Base-by-base conservation (phyloP, 768 basidiomycete species). In the Artomyces pyxidatus region DNA sequence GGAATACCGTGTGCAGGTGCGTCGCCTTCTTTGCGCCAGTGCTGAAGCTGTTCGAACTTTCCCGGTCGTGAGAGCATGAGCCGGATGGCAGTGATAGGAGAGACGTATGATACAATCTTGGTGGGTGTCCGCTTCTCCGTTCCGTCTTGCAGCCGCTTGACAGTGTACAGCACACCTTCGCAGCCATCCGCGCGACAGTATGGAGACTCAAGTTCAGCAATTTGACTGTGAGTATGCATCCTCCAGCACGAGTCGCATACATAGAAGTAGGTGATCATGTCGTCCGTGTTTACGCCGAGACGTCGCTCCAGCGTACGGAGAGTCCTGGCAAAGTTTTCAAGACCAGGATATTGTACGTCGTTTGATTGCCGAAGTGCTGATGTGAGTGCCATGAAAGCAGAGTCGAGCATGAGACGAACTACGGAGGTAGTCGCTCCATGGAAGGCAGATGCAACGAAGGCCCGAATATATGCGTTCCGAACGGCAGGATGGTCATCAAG, bases 1-100 rank as follows among this genome's bases (percentile, higher is more conserved):
- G 57, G 23, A 2, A n/a, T n/a, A n/a, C 27, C 28, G 3, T 4
- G 25, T 4, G 57, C 52, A 25, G 53, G 51, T 44, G 42, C 52
- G 40, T 64, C 63, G 4, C 38, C 52, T 2, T 25, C 22, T 3
- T 40, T 27, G 1, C 58, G 49, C 63, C 63, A 64, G 25, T 61
- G 51, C 45, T 64, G 56, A 28, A 60, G 48, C 35, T 62, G 52
- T 10, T 60, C 58, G 5, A 32, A 57, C 42, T 63, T 63, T 1
- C 61, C 61, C 2, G 54, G 61, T 17, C 55, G 49, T 2, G 56
- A 38, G 2, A 60, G 53, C 37, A 60, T 49, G 2, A 48, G 51
- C 35, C 51, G 52, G 29, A 62, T 49, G 1, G 41, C 54, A 4
- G 35, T 29, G 10, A 58, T 45, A 4, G 56, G 58, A 19, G 46